These are phyloP conservation scores for Amylostereum chailletii DNA, from an alignment of 1,284 basidiomycete species.

Conservation along the genomic window DNA sequence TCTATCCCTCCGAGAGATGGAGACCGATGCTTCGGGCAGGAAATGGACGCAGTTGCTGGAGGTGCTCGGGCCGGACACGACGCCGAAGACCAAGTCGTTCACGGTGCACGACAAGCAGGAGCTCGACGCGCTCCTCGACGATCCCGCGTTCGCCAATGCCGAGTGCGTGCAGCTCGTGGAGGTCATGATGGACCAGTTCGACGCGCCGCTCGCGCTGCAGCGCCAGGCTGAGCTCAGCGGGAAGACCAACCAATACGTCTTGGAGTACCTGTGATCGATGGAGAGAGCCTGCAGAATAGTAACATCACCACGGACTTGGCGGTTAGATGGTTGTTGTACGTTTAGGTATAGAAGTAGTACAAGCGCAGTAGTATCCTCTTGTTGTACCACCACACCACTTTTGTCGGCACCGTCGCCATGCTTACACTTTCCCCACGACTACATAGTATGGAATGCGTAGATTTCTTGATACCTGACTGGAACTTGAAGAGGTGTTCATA, in stretches of 20 bases:
- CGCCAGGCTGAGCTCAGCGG: constrained; percentile 42
- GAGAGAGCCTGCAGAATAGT: too few species aligned
- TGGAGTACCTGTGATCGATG: constrained; percentile 2
- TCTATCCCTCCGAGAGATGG: neutral
- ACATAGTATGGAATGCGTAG: too few species aligned
- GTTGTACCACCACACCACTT: too few species aligned
- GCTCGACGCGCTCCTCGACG: constrained; percentile 53
- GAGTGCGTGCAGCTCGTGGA: constrained; percentile 73
- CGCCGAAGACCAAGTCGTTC: constrained; percentile 52
- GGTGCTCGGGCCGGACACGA: constrained; percentile 40
- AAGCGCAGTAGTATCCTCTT: too few species aligned
- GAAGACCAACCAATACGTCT: constrained; percentile 34
- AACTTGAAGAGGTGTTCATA: too few species aligned
- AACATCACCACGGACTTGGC: too few species aligned
- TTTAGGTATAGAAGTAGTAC: too few species aligned
- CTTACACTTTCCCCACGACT: too few species aligned
- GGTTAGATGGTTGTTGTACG: too few species aligned
- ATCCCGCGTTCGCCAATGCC: constrained; percentile 47
- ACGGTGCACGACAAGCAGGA: constrained; percentile 57
- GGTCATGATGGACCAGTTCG: constrained; percentile 64
- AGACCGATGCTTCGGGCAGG: constrained; percentile 13
- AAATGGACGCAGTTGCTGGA: constrained; percentile 56
- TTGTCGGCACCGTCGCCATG: too few species aligned
- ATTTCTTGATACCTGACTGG: too few species aligned
- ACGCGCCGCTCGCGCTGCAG: constrained; percentile 63